Conservation (phyloP, 805 yeast genomes). For the Suhomyces sp. region DNA sequence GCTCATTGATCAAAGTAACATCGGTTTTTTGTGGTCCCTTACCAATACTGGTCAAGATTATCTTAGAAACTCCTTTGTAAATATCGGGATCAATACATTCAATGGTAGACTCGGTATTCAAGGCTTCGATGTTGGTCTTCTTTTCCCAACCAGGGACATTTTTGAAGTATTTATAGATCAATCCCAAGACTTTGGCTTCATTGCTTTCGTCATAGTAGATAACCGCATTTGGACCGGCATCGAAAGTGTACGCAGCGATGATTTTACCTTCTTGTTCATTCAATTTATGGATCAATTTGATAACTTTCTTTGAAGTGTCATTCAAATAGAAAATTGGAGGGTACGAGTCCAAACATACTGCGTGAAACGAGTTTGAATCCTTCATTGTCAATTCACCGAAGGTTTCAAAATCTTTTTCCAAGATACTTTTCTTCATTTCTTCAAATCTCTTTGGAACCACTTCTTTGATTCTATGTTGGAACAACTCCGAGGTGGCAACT, state of each 20-base stretch:
- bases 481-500: conserved; percentile 83
- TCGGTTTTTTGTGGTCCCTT: conserved; percentile 72
- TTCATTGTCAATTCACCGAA: conserved; percentile 93
- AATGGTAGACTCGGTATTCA: conserved; percentile 25
- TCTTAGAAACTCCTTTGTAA: conserved; percentile 71
- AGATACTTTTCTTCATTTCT: conserved; percentile 78
- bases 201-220: conserved; percentile 79
- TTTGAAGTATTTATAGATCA: conserved; percentile 60
- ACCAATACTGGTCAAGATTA: conserved; percentile 85
- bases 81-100: conserved; percentile 50
- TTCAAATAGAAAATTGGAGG: conserved; percentile 96
- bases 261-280: conserved; percentile 65
- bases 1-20: conserved; percentile 54
- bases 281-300: conserved; percentile 74
- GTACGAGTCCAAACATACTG: conserved; percentile 91
- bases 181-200: conserved; percentile 70
- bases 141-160: conserved; percentile 69
- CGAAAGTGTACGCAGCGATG: conserved; percentile 95
- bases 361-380: conserved; percentile 97
- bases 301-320: conserved; percentile 80
- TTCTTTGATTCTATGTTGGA: conserved; percentile 69
- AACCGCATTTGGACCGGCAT: conserved; percentile 99
- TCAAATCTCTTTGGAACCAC: conserved; percentile 85
- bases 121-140: conserved; percentile 15
- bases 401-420: conserved; percentile 66